Evolutionary conservation across 768 basidiomycete species (phyloP).

Genomic region (Amanita exitialis): DNA sequence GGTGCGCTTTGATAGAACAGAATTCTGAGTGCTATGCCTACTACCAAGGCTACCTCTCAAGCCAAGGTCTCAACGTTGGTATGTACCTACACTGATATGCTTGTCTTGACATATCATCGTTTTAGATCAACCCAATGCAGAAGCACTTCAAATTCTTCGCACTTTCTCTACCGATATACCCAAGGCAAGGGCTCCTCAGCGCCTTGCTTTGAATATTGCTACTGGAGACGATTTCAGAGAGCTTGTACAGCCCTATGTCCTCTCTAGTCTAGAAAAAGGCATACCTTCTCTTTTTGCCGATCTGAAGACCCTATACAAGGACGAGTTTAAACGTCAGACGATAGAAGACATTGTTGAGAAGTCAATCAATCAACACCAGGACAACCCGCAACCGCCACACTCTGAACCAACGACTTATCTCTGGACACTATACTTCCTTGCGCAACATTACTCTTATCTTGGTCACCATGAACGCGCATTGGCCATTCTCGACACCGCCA

Average conservation of each 20-base stretch:
- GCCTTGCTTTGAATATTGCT: conserved; percentile 64
- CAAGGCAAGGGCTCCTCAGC: conserved; percentile 57
- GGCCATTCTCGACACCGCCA: conserved; percentile 50
- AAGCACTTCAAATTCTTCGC: conserved; percentile 47
- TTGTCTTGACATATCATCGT: conserved; percentile 14
- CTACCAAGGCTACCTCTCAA: conserved; percentile 63
- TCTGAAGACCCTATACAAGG: conserved; percentile 72
- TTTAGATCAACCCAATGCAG: conserved; percentile 37
- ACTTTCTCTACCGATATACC: conserved; percentile 57
- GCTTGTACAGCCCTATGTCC: conserved; percentile 58
- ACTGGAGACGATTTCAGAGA: conserved; percentile 58
- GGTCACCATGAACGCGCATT: conserved; percentile 44
- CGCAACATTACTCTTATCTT: conserved; percentile 76
- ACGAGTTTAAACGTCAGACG: conserved; percentile 49
- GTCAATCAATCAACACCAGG: conserved; percentile 17
- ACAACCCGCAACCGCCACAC: conserved; percentile 14
- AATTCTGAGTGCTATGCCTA: conserved; percentile 81
- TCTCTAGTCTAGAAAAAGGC: conserved; percentile 66
- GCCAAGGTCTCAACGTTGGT: conserved; percentile 63
- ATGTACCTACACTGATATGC: conserved; percentile 11
- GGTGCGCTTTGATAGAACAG: conserved; percentile 71
- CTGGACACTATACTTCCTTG: conserved; percentile 94
- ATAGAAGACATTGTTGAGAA: conserved; percentile 65
- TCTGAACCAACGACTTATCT: conserved; percentile 75
- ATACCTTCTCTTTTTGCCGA: conserved; percentile 92